Percentiles rank a stretch among this genome's conserved stretches.
These are phyloP conservation scores for Eucalyptus caleyi DNA, from an alignment of 345 rosid species.

Conservation along the genomic window DNA sequence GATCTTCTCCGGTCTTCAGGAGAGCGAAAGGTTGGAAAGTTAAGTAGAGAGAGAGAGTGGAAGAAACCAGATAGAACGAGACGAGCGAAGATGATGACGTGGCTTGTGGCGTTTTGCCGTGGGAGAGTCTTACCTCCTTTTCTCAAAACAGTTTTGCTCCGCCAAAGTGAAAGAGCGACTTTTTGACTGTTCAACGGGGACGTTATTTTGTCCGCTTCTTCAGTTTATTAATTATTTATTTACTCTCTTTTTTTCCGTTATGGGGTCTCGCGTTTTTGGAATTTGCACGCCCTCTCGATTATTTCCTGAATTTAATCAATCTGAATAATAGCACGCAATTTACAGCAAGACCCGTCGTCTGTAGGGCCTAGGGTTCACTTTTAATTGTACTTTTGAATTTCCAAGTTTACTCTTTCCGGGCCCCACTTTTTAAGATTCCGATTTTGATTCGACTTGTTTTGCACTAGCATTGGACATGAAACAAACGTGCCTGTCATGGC, in stretches of 20 bases:
- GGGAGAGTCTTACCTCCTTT: too few species aligned
- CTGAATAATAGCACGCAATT: background rate
- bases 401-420: too few species aligned
- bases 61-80: background rate
- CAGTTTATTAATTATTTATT: too few species aligned
- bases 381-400: too few species aligned
- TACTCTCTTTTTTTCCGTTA: background rate
- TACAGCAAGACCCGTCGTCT: background rate
- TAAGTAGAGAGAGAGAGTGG: background rate
- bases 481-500: too few species aligned
- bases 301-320: background rate
- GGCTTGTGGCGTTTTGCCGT: background rate
- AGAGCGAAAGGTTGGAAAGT: background rate
- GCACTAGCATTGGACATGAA: fast-evolving
- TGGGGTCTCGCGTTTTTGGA: too few species aligned
- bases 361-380: background rate
- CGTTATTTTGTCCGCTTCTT: too few species aligned
- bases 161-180: background rate
- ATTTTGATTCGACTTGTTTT: too few species aligned
- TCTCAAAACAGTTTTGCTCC: too few species aligned
- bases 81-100: background rate
- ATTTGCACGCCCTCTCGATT: background rate
- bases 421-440: fast-evolving
- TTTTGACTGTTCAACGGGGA: background rate
- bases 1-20: background rate